These are phyloP conservation scores for Eucalyptus marginata DNA, from an alignment of 345 rosid species.

Conservation along the genomic window DNA sequence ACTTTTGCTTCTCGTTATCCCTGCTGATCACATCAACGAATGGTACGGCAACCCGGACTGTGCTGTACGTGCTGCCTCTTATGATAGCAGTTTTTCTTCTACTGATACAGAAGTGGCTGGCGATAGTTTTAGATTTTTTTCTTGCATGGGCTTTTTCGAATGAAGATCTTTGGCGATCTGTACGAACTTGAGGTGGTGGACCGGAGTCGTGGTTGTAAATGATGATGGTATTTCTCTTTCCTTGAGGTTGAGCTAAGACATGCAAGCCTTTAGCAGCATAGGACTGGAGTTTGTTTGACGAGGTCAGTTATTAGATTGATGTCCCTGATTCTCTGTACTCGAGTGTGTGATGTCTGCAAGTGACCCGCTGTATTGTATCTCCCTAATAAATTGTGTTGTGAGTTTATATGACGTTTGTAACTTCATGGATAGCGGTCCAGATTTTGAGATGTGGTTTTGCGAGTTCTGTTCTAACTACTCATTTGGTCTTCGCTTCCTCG, in stretches of 20 bases:
- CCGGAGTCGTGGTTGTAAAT: too few species aligned
- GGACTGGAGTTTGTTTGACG: not conserved
- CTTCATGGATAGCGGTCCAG: accelerated
- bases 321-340: not conserved
- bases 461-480: not conserved
- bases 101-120: not conserved
- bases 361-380: not conserved
- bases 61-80: accelerated
- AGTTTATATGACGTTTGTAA: not conserved
- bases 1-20: not conserved
- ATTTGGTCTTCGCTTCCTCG: not conserved
- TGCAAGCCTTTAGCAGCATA: accelerated
- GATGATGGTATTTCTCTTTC: too few species aligned
- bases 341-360: not conserved
- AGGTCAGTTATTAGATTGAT: not conserved
- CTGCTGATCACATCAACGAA: accelerated
- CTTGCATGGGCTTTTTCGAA: not conserved
- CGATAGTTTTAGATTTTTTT: not conserved
- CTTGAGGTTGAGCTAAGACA: too few species aligned
- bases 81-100: not conserved
- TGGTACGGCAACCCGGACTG: accelerated
- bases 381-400: not conserved
- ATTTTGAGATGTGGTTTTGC: not conserved
- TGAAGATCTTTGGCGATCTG: not conserved
- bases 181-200: not conserved